Conservation (phyloP, 2,329 filamentous ascomycete species). For the Talaromyces amestolkiae region DNA sequence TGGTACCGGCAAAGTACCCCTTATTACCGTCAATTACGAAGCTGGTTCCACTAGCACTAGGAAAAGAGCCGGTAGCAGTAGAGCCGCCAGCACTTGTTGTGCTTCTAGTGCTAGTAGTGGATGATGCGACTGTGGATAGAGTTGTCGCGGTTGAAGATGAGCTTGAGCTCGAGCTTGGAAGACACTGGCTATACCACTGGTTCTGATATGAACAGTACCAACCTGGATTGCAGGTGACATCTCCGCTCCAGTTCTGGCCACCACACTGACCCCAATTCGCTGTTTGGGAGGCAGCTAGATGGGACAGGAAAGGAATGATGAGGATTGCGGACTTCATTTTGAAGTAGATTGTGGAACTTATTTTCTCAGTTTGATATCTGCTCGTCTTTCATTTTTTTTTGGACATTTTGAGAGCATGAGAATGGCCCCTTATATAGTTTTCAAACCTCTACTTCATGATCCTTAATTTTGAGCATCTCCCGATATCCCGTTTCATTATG, state of each 20-base stretch:
- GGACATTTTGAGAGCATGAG: too few relatives aligned
- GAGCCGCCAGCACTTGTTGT: neutral
- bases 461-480: neutral
- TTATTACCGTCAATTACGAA: constrained; percentile 42
- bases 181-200: neutral
- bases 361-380: neutral
- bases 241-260: constrained; percentile 1
- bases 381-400: neutral
- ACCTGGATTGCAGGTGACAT: neutral
- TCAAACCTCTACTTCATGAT: neutral
- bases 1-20: constrained; percentile 50
- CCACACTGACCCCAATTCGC: neutral
- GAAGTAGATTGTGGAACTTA: neutral
- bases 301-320: neutral
- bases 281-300: neutral
- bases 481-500: neutral
- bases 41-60: constrained; percentile 27
- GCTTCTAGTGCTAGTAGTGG: neutral
- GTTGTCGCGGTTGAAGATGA: neutral
- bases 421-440: neutral
- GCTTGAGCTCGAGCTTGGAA: neutral
- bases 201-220: neutral
- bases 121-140: neutral
- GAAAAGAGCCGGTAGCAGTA: constrained; percentile 19
- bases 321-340: neutral